Conservation (phyloP, 768 basidiomycete species). For the Sporobolomyces roseus region DNA sequence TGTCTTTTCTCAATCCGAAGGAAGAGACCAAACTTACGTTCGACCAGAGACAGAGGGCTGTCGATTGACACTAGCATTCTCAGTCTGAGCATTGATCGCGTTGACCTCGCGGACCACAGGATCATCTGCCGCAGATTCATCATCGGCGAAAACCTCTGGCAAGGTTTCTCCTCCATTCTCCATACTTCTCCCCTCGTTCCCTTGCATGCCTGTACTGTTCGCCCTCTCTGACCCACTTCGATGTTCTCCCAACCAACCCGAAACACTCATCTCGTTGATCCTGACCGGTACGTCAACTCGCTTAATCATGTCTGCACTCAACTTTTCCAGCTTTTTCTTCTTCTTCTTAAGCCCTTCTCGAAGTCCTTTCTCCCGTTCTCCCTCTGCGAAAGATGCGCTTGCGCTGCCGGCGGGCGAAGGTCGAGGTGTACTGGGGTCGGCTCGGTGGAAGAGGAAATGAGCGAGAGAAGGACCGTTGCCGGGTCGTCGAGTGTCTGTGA, state of each 20-base stretch:
- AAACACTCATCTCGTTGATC: slow-evolving; percentile 42
- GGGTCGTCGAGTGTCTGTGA: slow-evolving; percentile 3
- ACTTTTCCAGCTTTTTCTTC: slow-evolving; percentile 42
- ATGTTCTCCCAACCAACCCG: slow-evolving; percentile 35
- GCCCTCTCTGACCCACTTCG: background rate
- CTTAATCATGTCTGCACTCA: slow-evolving; percentile 72
- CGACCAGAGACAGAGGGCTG: background rate
- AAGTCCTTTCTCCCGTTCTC: slow-evolving; percentile 18
- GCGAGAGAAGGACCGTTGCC: slow-evolving; percentile 16
- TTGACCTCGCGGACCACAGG: background rate
- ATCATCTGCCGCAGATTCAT: background rate
- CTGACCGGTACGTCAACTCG: slow-evolving; percentile 48
- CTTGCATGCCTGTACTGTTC: background rate
- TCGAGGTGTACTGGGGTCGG: slow-evolving; percentile 9
- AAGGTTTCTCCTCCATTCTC: background rate
- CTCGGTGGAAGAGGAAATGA: background rate
- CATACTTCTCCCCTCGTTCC: background rate
- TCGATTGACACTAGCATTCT: background rate
- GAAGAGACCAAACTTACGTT: slow-evolving; percentile 15
- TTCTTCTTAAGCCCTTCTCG: slow-evolving; percentile 31
- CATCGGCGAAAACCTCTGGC: slow-evolving; percentile 11
- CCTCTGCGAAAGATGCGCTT: background rate
- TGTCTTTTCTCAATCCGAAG: too few relatives aligned
- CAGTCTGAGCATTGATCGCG: too few relatives aligned
- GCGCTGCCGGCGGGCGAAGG: slow-evolving; percentile 12